phyloP scores from a whole-genome alignment of 2,329 filamentous ascomycete species.

The Neobulgaria alba region DNA sequence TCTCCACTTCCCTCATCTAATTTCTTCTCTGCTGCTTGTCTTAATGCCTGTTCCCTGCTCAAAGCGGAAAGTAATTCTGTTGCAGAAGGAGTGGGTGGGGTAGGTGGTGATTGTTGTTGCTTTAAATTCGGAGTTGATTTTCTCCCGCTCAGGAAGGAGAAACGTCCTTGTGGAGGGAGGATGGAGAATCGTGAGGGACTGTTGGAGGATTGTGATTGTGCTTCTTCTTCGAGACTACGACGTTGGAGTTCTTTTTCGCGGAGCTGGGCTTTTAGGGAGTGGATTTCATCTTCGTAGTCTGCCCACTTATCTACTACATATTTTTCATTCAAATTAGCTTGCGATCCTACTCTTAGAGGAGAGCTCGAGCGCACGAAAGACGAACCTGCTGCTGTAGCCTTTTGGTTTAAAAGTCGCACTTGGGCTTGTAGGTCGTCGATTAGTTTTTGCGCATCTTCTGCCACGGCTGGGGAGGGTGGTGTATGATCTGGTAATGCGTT shows the following conservation, averaged over 20 bases:
- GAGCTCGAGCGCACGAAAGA: slow-evolving; percentile 5
- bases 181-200: slow-evolving; percentile 18
- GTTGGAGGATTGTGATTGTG: slow-evolving; percentile 3
- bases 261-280: slow-evolving; percentile 47
- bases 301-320: slow-evolving; percentile 54
- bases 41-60: slow-evolving; percentile 55
- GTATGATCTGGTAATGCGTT: slow-evolving; percentile 14
- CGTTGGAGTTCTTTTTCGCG: slow-evolving; percentile 15
- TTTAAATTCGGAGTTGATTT: slow-evolving; percentile 38
- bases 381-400: slow-evolving; percentile 54
- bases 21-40: slow-evolving; percentile 60
- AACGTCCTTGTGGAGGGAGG: slow-evolving; percentile 25
- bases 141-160: slow-evolving; percentile 40
- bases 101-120: slow-evolving; percentile 12
- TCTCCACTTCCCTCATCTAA: slow-evolving; percentile 60
- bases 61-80: slow-evolving; percentile 54
- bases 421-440: slow-evolving; percentile 65
- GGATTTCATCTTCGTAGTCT: slow-evolving; percentile 73
- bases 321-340: slow-evolving; percentile 1
- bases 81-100: slow-evolving; percentile 21
- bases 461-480: slow-evolving; percentile 17
- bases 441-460: slow-evolving; percentile 41
- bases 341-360: neutral
- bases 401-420: slow-evolving; percentile 60
- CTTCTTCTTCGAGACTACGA: slow-evolving; percentile 21